Conservation (phyloP, 2,329 filamentous ascomycete species). For the Penicillium sumatraense region DNA sequence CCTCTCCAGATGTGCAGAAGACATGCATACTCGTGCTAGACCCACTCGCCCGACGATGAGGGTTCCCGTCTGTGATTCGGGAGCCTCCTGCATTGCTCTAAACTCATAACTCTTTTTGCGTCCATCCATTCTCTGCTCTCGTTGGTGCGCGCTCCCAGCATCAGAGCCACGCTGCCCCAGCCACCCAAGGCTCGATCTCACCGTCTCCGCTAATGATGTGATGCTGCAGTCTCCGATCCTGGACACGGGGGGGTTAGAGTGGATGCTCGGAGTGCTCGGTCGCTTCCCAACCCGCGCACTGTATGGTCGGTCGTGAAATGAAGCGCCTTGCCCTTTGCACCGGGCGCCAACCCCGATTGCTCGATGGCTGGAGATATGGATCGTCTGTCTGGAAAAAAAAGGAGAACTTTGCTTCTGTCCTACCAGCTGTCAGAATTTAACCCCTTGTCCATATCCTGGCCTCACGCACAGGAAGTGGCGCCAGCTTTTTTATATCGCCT, state of each 20-base stretch:
- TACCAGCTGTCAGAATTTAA: slow-evolving; percentile 23
- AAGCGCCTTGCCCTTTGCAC: slow-evolving; percentile 32
- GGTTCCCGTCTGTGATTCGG: slow-evolving; percentile 29
- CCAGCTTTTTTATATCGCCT: slow-evolving; percentile 21
- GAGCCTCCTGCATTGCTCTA: slow-evolving; percentile 29
- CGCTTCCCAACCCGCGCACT: slow-evolving; percentile 10
- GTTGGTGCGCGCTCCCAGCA: slow-evolving; percentile 32
- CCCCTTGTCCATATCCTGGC: slow-evolving; percentile 11
- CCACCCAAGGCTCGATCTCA: slow-evolving; percentile 34
- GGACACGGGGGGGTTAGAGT: slow-evolving; percentile 14
- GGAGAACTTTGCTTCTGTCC: slow-evolving; percentile 27
- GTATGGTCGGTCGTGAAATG: slow-evolving; percentile 31
- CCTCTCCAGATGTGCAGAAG: slow-evolving; percentile 7
- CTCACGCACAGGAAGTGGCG: slow-evolving; percentile 13
- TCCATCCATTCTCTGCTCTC: slow-evolving; percentile 30
- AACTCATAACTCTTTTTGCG: slow-evolving; percentile 19
- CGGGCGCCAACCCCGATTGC: slow-evolving; percentile 37
- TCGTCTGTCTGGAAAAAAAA: slow-evolving; percentile 22
- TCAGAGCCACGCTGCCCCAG: slow-evolving; percentile 26
- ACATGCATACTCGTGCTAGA: slow-evolving; percentile 9
- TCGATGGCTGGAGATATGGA: slow-evolving; percentile 36
- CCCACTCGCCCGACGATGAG: slow-evolving; percentile 19
- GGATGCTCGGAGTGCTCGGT: slow-evolving; percentile 9
- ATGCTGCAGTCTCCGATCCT: slow-evolving; percentile 24
- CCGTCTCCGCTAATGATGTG: slow-evolving; percentile 37